Evolutionary conservation across 805 yeast genomes (phyloP).

Genomic region (Metschnikowia amazonensis): DNA sequence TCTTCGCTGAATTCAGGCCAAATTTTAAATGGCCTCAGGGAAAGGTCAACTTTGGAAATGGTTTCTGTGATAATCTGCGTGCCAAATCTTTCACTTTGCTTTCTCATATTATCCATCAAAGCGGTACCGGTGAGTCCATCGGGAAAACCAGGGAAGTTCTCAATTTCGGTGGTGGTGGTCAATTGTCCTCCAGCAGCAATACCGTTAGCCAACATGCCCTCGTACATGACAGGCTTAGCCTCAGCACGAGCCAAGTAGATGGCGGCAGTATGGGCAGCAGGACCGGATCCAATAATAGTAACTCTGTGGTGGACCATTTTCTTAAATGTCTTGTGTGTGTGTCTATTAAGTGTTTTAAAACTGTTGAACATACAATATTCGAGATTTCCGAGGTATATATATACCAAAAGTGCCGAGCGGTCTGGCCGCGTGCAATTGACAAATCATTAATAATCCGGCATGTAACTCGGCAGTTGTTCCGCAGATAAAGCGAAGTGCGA

Average conservation of each 20-base stretch:
- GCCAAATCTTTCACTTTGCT: conserved; percentile 84
- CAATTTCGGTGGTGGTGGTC: conserved; percentile 97
- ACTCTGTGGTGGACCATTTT: conserved; percentile 82
- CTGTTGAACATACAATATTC: background rate
- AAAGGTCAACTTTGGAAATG: conserved; percentile 84
- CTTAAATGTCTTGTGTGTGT: conserved; percentile 4
- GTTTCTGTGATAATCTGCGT: conserved; percentile 95
- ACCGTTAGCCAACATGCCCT: conserved; percentile 96
- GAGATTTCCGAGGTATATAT: conserved; percentile 3
- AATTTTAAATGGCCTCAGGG: conserved; percentile 86
- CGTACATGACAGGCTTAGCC: conserved; percentile 87
- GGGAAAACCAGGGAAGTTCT: conserved; percentile 99
- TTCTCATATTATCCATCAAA: conserved; percentile 92
- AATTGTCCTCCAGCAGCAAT: conserved; percentile 99
- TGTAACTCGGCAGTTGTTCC: background rate
- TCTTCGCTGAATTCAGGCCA: conserved; percentile 97
- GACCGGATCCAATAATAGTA: conserved; percentile 93
- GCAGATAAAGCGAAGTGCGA: background rate
- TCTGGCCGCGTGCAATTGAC: conserved; percentile 13
- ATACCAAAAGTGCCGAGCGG: conserved; percentile 5
- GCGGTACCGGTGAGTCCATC: conserved; percentile 81
- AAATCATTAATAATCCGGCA: conserved; percentile 9
- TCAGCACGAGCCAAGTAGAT: conserved; percentile 96
- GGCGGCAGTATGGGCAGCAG: conserved; percentile 99
- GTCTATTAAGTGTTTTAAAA: background rate